Conservation (phyloP, 1,139 yeast genomes). For the Candida smagusa region DNA sequence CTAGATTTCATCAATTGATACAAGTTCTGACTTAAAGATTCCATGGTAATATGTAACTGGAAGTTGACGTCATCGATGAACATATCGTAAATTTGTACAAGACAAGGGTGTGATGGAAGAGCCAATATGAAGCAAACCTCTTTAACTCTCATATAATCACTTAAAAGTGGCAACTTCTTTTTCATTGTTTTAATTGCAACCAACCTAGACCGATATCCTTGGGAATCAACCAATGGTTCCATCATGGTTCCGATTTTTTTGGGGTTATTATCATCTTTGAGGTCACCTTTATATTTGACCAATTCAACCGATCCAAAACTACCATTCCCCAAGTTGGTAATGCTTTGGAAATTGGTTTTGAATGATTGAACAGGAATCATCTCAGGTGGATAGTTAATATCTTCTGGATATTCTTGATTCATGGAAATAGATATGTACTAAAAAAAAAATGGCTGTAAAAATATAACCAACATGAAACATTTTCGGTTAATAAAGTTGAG, state of each 20-base stretch:
- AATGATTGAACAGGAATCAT: slow-evolving; percentile 40
- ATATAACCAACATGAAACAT: neutral
- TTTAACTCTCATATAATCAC: slow-evolving; percentile 63
- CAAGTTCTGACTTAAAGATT: slow-evolving; percentile 77
- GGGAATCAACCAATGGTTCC: slow-evolving; percentile 38
- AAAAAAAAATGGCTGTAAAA: slow-evolving; percentile 1
- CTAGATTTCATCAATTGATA: slow-evolving; percentile 68
- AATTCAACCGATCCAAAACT: slow-evolving; percentile 73
- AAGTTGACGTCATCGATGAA: slow-evolving; percentile 61
- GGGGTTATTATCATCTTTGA: slow-evolving; percentile 4
- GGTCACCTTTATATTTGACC: slow-evolving; percentile 41
- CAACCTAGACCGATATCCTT: slow-evolving; percentile 20
- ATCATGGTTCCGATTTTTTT: slow-evolving; percentile 44
- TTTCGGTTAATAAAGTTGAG: too few relatives aligned
- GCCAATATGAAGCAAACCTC: slow-evolving; percentile 71
- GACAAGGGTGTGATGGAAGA: slow-evolving; percentile 67
- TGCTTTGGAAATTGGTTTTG: slow-evolving; percentile 43
- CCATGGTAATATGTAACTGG: slow-evolving; percentile 82
- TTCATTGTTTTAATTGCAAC: slow-evolving; percentile 88
- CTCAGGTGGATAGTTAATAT: slow-evolving; percentile 18
- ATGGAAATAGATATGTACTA: neutral
- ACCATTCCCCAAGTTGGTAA: slow-evolving; percentile 66
- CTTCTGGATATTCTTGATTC: slow-evolving; percentile 8
- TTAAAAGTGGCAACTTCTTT: slow-evolving; percentile 43
- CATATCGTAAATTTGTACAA: slow-evolving; percentile 74